Evolutionary conservation across 2,329 filamentous ascomycete species (phyloP), one percentile per base, ranked within the genome.

Genomic region (Penicillium occitanis): DNA sequence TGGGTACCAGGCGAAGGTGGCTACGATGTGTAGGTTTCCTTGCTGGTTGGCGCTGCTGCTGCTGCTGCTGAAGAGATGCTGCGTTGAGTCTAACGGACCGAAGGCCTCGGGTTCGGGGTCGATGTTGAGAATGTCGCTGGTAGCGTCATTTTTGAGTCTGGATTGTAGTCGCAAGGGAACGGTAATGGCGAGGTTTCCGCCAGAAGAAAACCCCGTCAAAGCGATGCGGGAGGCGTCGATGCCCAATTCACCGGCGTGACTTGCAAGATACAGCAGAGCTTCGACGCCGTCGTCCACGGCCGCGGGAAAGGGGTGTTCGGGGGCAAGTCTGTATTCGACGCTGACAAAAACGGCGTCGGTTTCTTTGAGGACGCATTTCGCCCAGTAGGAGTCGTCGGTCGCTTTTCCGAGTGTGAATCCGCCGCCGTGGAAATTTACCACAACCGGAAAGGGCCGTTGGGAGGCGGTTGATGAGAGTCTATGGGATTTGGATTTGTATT

Each of bases 201-300:
- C 87, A 0, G 86, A 86, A 0, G 85, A 88, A 76, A 90, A 90
- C 25, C 87, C 87, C 30, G 83, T 86, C 5, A 89, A 76, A 1
- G 83, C 84, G 59, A 89, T 83, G 63, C 85, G 85, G 35, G 83
- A 81, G 1, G 82, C 75, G 71, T 89, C 86, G 46, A 90, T 78
- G 44, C 83, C 81, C 37, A 89, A 75, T 61, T 87, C 84, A 4
- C 80, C 76, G 0, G 86, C 85, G 71, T 88, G 79, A 35, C 82
- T 76, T 40, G 85, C 82, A 5, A 89, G 79, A 74, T 86, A 88
- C 5, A 88, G 76, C 22, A 90, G 76, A 1, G 87, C 85, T 66
- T 87, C 86, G 6, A 86, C 86, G 22, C 86, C 86, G 68, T 90
- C 87, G 69, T 89, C 87, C 2, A 89, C 86, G 0, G 87, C 86